A percentile compares a stretch with the other conserved stretches of the same genome.
Conservation (phyloP, 495 filamentous ascomycete genomes). For the Jackrogersella multiformis region DNA sequence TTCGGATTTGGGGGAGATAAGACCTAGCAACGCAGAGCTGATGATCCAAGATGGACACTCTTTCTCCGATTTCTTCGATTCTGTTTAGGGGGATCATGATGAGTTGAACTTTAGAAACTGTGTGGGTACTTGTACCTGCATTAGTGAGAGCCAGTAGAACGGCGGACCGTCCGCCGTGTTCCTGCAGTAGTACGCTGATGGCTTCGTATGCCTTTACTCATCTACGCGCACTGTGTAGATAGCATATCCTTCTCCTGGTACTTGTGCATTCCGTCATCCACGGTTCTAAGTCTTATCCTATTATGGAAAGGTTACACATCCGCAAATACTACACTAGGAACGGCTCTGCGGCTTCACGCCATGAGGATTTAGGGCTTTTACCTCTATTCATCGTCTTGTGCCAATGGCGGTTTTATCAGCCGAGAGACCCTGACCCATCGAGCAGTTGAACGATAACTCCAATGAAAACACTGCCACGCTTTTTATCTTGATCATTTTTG, state of each 20-base stretch:
- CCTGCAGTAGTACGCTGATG: conserved; percentile 36
- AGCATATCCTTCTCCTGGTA: conserved; percentile 7
- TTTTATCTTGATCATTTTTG: not conserved
- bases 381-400: not conserved
- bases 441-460: too few species aligned
- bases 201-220: conserved; percentile 23
- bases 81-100: not conserved
- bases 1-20: conserved; percentile 13
- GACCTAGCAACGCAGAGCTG: not conserved
- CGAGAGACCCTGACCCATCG: not conserved
- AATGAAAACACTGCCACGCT: not conserved
- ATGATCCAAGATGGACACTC: conserved; percentile 11
- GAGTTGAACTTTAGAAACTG: conserved; percentile 13
- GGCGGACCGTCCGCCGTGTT: conserved; percentile 38
- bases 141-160: conserved; percentile 36
- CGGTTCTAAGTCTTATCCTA: conserved; percentile 5
- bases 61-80: conserved; percentile 8
- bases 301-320: conserved; percentile 5
- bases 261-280: conserved; percentile 3
- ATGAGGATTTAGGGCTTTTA: not conserved
- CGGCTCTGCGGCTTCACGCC: not conserved
- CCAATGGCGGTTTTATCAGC: not conserved
- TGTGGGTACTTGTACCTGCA: conserved; percentile 37
- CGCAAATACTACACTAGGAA: not conserved
- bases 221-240: conserved; percentile 28